Percentiles rank a stretch among this genome's conserved stretches.
phyloP scores from a whole-genome alignment of 768 basidiomycete species.

The Leucogyrophana mollusca region DNA sequence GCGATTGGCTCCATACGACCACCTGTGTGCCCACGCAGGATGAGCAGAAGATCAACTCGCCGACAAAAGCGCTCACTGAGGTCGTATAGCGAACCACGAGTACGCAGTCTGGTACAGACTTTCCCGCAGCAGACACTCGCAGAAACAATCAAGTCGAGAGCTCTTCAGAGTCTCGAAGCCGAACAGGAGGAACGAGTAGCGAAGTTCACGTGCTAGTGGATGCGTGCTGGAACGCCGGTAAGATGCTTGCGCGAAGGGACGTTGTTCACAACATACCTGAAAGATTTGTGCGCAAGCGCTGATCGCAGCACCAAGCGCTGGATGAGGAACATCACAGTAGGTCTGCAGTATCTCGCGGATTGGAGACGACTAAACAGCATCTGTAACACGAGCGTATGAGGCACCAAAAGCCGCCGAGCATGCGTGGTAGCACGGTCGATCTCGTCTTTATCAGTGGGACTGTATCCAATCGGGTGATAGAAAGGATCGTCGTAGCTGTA shows the following conservation, averaged over 20 bases:
- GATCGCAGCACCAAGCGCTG: conserved; percentile 86
- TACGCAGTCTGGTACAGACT: conserved; percentile 78
- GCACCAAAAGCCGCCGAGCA: conserved; percentile 74
- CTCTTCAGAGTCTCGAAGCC: conserved; percentile 91
- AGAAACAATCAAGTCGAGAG: conserved; percentile 78
- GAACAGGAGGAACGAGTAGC: conserved; percentile 89
- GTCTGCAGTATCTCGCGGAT: conserved; percentile 85
- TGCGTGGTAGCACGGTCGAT: conserved; percentile 71
- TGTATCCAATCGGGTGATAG: conserved; percentile 79
- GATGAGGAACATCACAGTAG: conserved; percentile 81
- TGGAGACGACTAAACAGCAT: conserved; percentile 92
- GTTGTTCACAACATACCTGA: conserved; percentile 58
- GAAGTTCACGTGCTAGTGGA: conserved; percentile 83
- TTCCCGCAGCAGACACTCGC: conserved; percentile 75
- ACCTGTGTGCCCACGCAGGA: conserved; percentile 46
- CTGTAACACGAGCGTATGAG: conserved; percentile 82
- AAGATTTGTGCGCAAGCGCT: conserved; percentile 57
- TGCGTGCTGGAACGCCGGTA: conserved; percentile 63
- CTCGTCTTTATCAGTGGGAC: conserved; percentile 82
- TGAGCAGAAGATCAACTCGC: conserved; percentile 1
- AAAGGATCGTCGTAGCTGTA: conserved; percentile 87
- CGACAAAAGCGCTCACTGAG: conserved; percentile 63
- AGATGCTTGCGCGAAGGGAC: background rate
- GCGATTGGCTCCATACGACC: conserved; percentile 95
- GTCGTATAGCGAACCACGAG: conserved; percentile 91